phyloP scores from a whole-genome alignment of 768 basidiomycete species.

The Suillus plorans region DNA sequence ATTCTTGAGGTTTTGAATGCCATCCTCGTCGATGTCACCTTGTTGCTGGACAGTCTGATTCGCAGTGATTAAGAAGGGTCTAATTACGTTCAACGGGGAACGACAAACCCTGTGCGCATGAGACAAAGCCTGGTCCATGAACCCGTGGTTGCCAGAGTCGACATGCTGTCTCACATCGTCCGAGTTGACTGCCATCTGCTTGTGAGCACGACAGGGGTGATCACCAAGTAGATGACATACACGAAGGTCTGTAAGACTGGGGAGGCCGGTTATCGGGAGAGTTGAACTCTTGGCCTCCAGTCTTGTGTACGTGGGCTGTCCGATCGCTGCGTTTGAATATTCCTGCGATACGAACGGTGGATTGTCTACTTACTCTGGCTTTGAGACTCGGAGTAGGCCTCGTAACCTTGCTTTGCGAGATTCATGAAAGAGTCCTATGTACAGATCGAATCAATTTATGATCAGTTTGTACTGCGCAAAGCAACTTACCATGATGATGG shows the following conservation, averaged over 20 bases:
- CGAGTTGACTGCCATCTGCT: slow-evolving; percentile 51
- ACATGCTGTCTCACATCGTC: slow-evolving; percentile 62
- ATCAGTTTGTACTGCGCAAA: neutral
- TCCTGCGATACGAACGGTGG: slow-evolving; percentile 12
- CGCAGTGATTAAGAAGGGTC: neutral
- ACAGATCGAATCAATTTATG: neutral
- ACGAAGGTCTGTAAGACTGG: slow-evolving; percentile 17
- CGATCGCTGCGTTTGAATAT: slow-evolving; percentile 9
- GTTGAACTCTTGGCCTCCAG: slow-evolving; percentile 67
- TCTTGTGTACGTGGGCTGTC: slow-evolving; percentile 47
- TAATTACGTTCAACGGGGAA: neutral
- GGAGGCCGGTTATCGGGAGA: slow-evolving; percentile 45
- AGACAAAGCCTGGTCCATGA: slow-evolving; percentile 56
- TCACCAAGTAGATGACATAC: slow-evolving; percentile 17
- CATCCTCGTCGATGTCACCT: slow-evolving; percentile 64
- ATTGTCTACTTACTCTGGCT: slow-evolving; percentile 9
- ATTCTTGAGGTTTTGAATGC: slow-evolving; percentile 38
- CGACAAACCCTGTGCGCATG: slow-evolving; percentile 48
- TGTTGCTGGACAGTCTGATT: slow-evolving; percentile 35
- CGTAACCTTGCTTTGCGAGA: slow-evolving; percentile 66
- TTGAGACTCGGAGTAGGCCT: slow-evolving; percentile 42
- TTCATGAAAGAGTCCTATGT: slow-evolving; percentile 64
- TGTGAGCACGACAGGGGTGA: slow-evolving; percentile 8
- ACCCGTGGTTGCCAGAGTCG: slow-evolving; percentile 27
- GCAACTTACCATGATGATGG: slow-evolving; percentile 23